Evolutionary conservation across 2,329 filamentous ascomycete genomes (phyloP), one percentile per base, ranked within the genome.

Genomic region (Botrytis pseudocinerea): DNA sequence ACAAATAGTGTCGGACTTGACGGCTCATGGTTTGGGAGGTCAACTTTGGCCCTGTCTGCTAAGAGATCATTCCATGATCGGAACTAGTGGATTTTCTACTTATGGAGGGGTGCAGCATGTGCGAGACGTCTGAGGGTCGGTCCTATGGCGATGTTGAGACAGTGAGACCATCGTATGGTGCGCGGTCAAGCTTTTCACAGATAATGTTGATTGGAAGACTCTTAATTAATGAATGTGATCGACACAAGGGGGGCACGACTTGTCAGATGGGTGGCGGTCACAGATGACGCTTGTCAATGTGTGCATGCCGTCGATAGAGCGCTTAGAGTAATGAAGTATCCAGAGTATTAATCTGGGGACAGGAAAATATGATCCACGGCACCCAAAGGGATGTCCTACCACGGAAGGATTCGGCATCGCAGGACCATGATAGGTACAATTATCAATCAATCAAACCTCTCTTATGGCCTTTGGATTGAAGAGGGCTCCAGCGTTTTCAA

Each of bases 1-100:
- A 71, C 60, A 71, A 66, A 66, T 32, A 66, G 28, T 66, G 69
- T 66, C 61, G 38, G 61, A 66, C 69, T 71, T 57, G 57, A 65
- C 32, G 61, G 4, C 35, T 54, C 42, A 38, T 59, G 60, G n/a
- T 40, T 32, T 57, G 60, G 46, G 28, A 35, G 46, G 35, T 51
- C 44, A 40, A 25, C 57, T 63, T n/a, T 63, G 28, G 28, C 57
- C 57, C 25, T 35, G 35, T 35, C 35, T 68, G 46, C 64, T 54
- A 8, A 54, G 46, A 38, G 32, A 44, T n/a, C n/a, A 35, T 48
- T 40, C 32, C 35, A 35, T 70, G 18, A 35, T 25, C 35, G 38
- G 12, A 69, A 46, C 16, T 40, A 18, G n/a, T 51, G 38, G 32
- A 32, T 16, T 40, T 9, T 51, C 32, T 7, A 48, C 25, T 35